Percentiles rank a stretch among this genome's conserved stretches.
phyloP scores from a whole-genome alignment of 2,329 filamentous ascomycete genomes.

The Penicillium brasilianum region DNA sequence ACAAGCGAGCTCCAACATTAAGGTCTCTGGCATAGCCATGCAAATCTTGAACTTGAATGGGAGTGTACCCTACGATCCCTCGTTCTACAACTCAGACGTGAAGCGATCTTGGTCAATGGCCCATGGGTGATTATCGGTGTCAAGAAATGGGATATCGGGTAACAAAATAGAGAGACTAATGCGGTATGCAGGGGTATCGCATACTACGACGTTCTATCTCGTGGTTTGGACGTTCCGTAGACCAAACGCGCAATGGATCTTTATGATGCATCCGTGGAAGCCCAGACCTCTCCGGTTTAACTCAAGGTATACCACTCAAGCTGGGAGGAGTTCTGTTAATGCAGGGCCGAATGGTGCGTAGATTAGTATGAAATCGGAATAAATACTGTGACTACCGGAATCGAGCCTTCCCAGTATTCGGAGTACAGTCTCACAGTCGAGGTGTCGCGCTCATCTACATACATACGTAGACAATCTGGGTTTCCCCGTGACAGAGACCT shows the following conservation, averaged over 20 bases:
- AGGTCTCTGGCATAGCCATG: conserved; percentile 34
- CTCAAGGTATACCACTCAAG: too few relatives aligned
- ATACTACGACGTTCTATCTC: background rate
- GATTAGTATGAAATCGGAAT: too few relatives aligned
- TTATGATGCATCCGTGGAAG: background rate
- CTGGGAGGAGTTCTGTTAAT: too few relatives aligned
- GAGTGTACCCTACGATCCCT: conserved; percentile 43
- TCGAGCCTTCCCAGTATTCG: too few relatives aligned
- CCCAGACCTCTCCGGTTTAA: background rate
- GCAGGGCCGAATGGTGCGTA: too few relatives aligned
- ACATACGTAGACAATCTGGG: too few relatives aligned
- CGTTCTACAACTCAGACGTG: conserved; percentile 47
- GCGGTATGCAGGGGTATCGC: background rate
- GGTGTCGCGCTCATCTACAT: too few relatives aligned
- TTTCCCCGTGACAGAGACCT: too few relatives aligned
- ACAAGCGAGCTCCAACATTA: conserved; percentile 21
- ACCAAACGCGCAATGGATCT: background rate
- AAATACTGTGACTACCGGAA: too few relatives aligned
- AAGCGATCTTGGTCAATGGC: conserved; percentile 47
- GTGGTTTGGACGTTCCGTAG: background rate
- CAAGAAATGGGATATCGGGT: background rate
- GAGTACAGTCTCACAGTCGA: too few relatives aligned
- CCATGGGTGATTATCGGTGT: conserved; percentile 42
- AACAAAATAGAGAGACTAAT: background rate
- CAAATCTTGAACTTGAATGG: conserved; percentile 40